Evolutionary conservation across 2,329 filamentous ascomycete genomes (phyloP).

Genomic region (Rugonectria rugulosa): DNA sequence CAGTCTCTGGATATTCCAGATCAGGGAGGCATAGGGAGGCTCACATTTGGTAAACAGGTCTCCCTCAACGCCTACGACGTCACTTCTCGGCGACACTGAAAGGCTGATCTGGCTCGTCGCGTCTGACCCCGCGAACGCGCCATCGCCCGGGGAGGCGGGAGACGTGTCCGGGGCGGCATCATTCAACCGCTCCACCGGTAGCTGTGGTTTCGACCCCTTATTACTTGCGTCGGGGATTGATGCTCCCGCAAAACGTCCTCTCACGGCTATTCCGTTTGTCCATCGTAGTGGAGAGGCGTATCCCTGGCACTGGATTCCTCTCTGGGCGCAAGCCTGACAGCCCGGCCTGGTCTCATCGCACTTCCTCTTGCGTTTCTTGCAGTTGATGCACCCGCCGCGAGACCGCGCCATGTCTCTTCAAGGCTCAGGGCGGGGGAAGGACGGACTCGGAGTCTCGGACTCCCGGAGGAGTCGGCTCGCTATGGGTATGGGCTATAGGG

Average conservation of each 20-base stretch:
- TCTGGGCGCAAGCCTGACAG: constrained; percentile 29
- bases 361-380: constrained; percentile 37
- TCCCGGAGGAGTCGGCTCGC: too few relatives aligned
- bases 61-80: constrained; percentile 17
- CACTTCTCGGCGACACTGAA: constrained; percentile 19
- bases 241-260: constrained; percentile 34
- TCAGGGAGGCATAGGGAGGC: neutral
- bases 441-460: too few relatives aligned
- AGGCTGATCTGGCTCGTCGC: constrained; percentile 7
- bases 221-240: constrained; percentile 24
- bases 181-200: too few relatives aligned
- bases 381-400: constrained; percentile 36
- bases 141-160: constrained; percentile 9
- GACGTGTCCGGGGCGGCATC: neutral
- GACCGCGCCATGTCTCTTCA: too few relatives aligned
- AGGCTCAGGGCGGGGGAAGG: too few relatives aligned
- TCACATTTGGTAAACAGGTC: constrained; percentile 31
- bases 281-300: constrained; percentile 33
- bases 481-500: too few relatives aligned
- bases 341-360: constrained; percentile 34
- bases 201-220: neutral
- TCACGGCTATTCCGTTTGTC: constrained; percentile 36
- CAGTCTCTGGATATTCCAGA: too few relatives aligned
- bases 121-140: constrained; percentile 20
- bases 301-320: constrained; percentile 31